Evolutionary conservation across 1,284 basidiomycete genomes (phyloP).

Genomic region (Trametes sp.): DNA sequence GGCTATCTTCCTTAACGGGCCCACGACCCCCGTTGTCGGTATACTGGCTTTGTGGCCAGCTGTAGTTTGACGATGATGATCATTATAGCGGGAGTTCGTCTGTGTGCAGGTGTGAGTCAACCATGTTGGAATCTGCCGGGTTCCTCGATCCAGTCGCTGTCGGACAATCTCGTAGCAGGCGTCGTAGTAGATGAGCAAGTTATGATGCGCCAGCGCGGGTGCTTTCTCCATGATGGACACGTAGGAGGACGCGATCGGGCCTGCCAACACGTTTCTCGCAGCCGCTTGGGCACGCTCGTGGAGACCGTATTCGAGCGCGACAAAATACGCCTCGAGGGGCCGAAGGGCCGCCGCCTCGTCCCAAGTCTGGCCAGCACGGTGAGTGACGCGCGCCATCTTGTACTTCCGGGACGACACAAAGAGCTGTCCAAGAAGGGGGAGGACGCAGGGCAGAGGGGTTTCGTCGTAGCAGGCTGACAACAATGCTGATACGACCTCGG

Average conservation of each 20-base stretch:
- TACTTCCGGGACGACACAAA: constrained; percentile 27
- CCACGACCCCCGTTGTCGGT: not conserved
- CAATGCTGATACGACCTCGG: constrained; percentile 8
- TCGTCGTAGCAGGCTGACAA: constrained; percentile 9
- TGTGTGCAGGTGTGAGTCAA: no score
- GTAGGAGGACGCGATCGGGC: not conserved
- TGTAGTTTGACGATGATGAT: not conserved
- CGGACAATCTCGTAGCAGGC: not conserved
- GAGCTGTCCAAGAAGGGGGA: not conserved
- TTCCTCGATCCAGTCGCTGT: not conserved
- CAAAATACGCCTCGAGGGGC: constrained; percentile 3
- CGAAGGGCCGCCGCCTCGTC: not conserved
- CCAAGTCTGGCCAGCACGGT: not conserved
- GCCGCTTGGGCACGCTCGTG: not conserved
- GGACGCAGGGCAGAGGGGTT: not conserved
- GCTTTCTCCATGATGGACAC: constrained; percentile 9
- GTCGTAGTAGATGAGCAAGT: constrained; percentile 10
- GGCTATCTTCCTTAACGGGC: not conserved
- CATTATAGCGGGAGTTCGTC: no score
- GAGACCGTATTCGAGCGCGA: not conserved
- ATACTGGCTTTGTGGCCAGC: not conserved
- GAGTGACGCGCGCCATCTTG: constrained; percentile 17
- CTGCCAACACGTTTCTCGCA: not conserved
- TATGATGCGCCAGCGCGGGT: constrained; percentile 9
- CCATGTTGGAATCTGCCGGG: not conserved